phyloP scores from a whole-genome alignment of 2,329 filamentous ascomycete species.

The Paecilomyces fulvus region DNA sequence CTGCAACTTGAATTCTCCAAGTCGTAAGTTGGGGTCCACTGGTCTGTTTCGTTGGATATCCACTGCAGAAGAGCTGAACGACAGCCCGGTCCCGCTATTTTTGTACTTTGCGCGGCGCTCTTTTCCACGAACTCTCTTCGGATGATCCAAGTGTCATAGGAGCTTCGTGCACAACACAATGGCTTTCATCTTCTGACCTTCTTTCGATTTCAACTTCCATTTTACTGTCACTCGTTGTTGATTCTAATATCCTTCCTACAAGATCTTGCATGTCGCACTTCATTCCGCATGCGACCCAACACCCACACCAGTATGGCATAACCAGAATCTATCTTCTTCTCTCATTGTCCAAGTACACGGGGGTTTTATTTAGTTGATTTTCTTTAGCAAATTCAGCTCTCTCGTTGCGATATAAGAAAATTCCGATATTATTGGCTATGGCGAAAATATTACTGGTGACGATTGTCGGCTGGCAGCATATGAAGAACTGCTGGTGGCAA shows the following conservation, averaged over 20 bases:
- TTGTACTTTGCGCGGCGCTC: no score
- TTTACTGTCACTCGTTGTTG: neutral
- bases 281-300: neutral
- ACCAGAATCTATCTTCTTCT: neutral
- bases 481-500: slow-evolving; percentile 36
- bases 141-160: neutral
- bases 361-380: slow-evolving; percentile 11
- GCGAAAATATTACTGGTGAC: slow-evolving; percentile 18
- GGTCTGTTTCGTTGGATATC: no score
- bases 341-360: neutral
- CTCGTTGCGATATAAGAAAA: neutral
- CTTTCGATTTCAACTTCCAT: neutral
- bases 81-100: no score
- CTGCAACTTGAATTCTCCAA: no score
- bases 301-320: neutral
- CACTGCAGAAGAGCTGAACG: no score
- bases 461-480: slow-evolving; percentile 25
- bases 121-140: no score
- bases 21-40: no score
- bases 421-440: slow-evolving; percentile 18
- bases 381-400: neutral
- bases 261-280: neutral
- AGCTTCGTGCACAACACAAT: neutral
- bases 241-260: neutral
- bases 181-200: neutral